Base-by-base conservation (phyloP, 805 yeast species). In the Nakazawaea ishiwadae region DNA sequence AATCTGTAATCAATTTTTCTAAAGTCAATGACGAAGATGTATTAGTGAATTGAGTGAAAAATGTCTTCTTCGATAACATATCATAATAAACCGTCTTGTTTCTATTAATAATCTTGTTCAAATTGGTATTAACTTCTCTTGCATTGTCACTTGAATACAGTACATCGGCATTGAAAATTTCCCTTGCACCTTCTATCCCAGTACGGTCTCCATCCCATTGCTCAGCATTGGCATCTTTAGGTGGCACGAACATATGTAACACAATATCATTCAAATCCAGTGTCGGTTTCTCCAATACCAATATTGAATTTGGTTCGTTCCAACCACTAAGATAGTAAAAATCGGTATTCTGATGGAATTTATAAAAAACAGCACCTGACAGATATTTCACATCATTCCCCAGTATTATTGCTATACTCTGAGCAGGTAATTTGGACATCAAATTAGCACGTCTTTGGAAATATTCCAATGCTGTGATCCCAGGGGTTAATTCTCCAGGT, bases 131-230 rank as follows among this genome's bases (percentile, higher is more conserved):
- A 11, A 79, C 54, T 5, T 61, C 54, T 14, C 30, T 18, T 14
- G n/a, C 23, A 23, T 34, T 30, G 23, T 71, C 67, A 30, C 75
- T 70, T 33, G 76, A 75, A 30, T 72, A 73, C 5, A 85, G 79
- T 38, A 71, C 71, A 60, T 89, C 97, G 3, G 96, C 96, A 57
- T 91, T 93, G 65, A 93, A 93, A 35, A 81, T 77, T 37, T 88
- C 91, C 31, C 62, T 64, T 0, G 83, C 96, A 12, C 95, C 96
- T 36, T 81, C 77, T 3, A 81, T 71, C 1, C 99, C 99, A 14
- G 95, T 83, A 51, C 95, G 75, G 33, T 77, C 81, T 10, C 99
- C 99, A 52, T 91, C 97, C 99, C 99, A 93, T 48, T 83, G 77
- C 62, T 93, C 99, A 17, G 75, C 77, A 37, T 69, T 70, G 5